These are phyloP conservation scores for Leptoxyphium fumago DNA, from an alignment of 2,329 filamentous ascomycete species.

Conservation along the genomic window DNA sequence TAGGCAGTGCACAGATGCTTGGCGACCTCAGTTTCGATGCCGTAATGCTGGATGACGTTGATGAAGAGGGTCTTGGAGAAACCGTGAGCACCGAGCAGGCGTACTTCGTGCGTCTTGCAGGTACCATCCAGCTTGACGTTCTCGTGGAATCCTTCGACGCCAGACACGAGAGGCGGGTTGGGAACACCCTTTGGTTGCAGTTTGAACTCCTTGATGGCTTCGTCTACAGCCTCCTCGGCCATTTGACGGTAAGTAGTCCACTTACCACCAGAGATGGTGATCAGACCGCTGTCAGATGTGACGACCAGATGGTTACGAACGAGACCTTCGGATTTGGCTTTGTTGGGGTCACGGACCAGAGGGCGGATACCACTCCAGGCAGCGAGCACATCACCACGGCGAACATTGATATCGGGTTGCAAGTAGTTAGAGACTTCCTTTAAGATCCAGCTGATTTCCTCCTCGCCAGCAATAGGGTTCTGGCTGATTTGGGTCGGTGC, in stretches of 20 bases:
- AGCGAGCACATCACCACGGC: slow-evolving; percentile 73
- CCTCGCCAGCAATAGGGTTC: slow-evolving; percentile 64
- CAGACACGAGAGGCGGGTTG: slow-evolving; percentile 49
- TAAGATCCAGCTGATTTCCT: slow-evolving; percentile 79
- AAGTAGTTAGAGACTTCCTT: slow-evolving; percentile 71
- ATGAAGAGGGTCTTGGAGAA: slow-evolving; percentile 88
- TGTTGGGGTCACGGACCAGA: slow-evolving; percentile 73
- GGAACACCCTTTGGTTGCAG: slow-evolving; percentile 43
- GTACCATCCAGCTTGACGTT: slow-evolving; percentile 54
- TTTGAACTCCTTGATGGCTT: slow-evolving; percentile 55
- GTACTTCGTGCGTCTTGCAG: slow-evolving; percentile 73
- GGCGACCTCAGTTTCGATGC: slow-evolving; percentile 80
- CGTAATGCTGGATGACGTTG: slow-evolving; percentile 86
- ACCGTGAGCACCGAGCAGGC: slow-evolving; percentile 70
- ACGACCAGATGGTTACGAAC: slow-evolving; percentile 78
- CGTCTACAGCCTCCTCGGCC: slow-evolving; percentile 79
- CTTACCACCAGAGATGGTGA: slow-evolving; percentile 79
- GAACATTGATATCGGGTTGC: slow-evolving; percentile 70
- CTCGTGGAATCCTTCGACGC: slow-evolving; percentile 56
- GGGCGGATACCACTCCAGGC: slow-evolving; percentile 83
- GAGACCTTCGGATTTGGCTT: slow-evolving; percentile 71
- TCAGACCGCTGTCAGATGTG: slow-evolving; percentile 60
- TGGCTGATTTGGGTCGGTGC: slow-evolving; percentile 56
- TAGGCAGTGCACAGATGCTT: slow-evolving; percentile 79
- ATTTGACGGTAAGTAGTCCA: slow-evolving; percentile 92